Evolutionary conservation across 352 stramenopile species (phyloP), one percentile per base, ranked within the genome.

Genomic region (Phytophthora palmivora): DNA sequence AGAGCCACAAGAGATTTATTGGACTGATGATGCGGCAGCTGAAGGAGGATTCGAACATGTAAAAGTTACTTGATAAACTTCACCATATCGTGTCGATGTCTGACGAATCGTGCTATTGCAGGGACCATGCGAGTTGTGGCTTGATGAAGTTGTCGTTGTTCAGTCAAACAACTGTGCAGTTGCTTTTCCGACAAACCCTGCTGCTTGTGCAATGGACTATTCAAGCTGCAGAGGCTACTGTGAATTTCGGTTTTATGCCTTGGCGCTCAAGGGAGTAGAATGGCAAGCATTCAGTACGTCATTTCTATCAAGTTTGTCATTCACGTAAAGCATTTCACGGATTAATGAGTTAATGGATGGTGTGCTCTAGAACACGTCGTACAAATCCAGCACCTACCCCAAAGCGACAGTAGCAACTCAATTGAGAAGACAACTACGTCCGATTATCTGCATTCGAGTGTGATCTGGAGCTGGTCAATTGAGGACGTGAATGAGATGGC

Each of bases 91-190:
- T 36, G 16, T 3, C 21, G 24, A 28, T 28, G 3, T 41, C 16
- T 53, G 32, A 55, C 11, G 22, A 28, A 7, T 33, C 28, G 18
- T 33, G 15, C 11, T 32, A 7, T 44, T 57, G 7, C 37, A 76
- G 58, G 74, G 77, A 1, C 77, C 74, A 14, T 86, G 77, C 24
- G 77, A 86, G 46, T 58, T 81, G 33, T 86, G 72, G 71, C 59
- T 87, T 15, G 72, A 80, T 54, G 56, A 63, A 19, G 62, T 19
- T 49, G 41, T 55, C 5, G 59, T 75, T 15, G 68, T 81, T 21
- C 45, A 72, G 22, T 52, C 66, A 2, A 63, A 63, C 26, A 66
- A 86, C 52, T 89, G 79, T 39, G 64, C 63, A 10, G 72, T 52
- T 4, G 43, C 57, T 16, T 86, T 75, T 43, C 60, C 58, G 36